phyloP scores from a whole-genome alignment of 2,329 filamentous ascomycete genomes.

The Monosporascus sp. region DNA sequence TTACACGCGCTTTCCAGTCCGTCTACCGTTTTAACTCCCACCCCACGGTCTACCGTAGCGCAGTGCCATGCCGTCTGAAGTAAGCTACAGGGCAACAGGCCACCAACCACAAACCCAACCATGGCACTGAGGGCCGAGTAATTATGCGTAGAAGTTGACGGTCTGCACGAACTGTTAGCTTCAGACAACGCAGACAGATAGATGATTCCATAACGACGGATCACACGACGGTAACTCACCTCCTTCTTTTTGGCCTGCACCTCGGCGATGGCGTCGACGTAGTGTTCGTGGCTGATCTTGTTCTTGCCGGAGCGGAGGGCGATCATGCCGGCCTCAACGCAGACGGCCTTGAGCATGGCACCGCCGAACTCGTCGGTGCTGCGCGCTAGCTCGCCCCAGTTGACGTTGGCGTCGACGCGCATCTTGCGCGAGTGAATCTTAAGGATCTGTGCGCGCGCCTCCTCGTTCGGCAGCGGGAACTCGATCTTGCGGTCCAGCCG shows the following conservation, averaged over 20 bases:
- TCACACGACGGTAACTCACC: conserved; percentile 35
- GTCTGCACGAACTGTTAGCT: conserved; percentile 36
- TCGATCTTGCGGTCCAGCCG: conserved; percentile 96
- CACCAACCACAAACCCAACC: neutral
- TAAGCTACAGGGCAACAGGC: neutral
- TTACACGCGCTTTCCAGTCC: neutral
- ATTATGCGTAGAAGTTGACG: conserved; percentile 44
- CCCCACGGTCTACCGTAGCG: neutral
- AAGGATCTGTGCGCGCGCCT: conserved; percentile 92
- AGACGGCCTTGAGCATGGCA: conserved; percentile 96
- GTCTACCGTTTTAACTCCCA: neutral
- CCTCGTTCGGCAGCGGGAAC: conserved; percentile 96
- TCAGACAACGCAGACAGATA: neutral
- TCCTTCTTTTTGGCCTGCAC: conserved; percentile 97
- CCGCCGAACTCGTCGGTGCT: conserved; percentile 98
- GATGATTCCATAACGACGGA: neutral
- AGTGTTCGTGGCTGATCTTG: conserved; percentile 97
- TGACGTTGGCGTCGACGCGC: conserved; percentile 87
- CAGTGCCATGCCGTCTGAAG: neutral
- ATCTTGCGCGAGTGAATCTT: conserved; percentile 98
- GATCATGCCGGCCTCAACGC: conserved; percentile 99
- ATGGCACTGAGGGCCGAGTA: neutral
- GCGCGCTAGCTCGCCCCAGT: conserved; percentile 92
- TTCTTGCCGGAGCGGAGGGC: conserved; percentile 88
- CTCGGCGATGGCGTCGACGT: conserved; percentile 96